Percentiles rank a stretch among this genome's conserved stretches.
Conservation (phyloP, 1,284 basidiomycete genomes). For the Moesziomyces parantarcticus region DNA sequence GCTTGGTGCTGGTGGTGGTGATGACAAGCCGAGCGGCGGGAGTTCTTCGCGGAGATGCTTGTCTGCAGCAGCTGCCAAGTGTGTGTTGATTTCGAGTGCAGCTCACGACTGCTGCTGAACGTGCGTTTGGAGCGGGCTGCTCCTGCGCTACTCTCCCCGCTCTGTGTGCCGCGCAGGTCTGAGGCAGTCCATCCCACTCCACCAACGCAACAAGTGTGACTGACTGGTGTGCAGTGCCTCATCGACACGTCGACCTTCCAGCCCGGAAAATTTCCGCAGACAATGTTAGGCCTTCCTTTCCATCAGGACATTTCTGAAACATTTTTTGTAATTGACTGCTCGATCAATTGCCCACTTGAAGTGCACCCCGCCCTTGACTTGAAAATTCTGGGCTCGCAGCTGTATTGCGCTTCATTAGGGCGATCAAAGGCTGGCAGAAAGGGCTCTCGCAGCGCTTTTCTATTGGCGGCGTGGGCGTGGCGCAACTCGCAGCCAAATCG, state of each 20-base stretch:
- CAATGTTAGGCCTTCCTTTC: not conserved
- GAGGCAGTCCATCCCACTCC: not conserved
- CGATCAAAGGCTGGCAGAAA: too few species aligned
- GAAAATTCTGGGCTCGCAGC: too few species aligned
- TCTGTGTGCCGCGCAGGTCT: too few species aligned
- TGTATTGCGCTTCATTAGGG: too few species aligned
- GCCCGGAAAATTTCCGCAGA: too few species aligned
- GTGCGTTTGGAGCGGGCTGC: too few species aligned
- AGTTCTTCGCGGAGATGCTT: not conserved
- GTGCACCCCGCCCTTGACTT: too few species aligned
- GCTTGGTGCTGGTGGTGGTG: not conserved
- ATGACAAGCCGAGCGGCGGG: not conserved
- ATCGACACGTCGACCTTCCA: conserved; percentile 3
- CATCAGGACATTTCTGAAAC: too few species aligned
- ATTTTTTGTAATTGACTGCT: too few species aligned
- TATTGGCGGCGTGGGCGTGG: conserved; percentile 6
- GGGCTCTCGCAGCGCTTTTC: too few species aligned
- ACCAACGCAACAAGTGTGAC: not conserved
- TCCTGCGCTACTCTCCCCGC: too few species aligned
- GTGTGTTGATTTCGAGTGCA: conserved; percentile 10
- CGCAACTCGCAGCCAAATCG: conserved; percentile 16
- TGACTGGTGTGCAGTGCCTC: too few species aligned
- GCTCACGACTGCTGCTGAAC: not conserved
- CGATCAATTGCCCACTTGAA: not conserved
- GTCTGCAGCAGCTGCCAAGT: not conserved